These are phyloP conservation scores for Solanum hybrid DNA, from an alignment of 305 asterid genomes.

Conservation along the genomic window DNA sequence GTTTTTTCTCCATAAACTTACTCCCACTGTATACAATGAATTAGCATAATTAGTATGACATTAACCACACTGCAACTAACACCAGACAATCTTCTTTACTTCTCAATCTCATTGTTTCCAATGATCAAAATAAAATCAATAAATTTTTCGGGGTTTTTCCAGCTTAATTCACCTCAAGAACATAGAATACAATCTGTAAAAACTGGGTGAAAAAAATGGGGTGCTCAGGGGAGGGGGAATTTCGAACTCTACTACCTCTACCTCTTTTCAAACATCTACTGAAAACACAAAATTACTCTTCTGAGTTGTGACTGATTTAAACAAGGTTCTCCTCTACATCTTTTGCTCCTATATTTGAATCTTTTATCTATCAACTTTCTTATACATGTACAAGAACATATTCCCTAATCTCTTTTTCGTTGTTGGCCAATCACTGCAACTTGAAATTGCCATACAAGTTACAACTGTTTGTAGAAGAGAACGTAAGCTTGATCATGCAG, in stretches of 20 bases:
- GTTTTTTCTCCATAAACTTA: neutral
- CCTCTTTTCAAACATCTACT: neutral
- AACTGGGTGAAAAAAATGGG: neutral
- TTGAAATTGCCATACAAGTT: conserved; percentile 23
- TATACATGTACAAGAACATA: conserved; percentile 30
- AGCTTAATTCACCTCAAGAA: neutral
- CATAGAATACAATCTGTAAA: conserved; percentile 2
- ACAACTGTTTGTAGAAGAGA: conserved; percentile 65
- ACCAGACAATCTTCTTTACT: neutral
- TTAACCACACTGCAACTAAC: neutral
- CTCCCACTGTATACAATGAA: neutral
- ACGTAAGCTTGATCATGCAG: conserved; percentile 74
- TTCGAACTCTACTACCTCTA: conserved; percentile 2
- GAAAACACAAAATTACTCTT: conserved; percentile 1
- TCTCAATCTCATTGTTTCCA: neutral
- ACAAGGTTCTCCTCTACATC: conserved; percentile 1
- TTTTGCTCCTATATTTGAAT: conserved; percentile 16
- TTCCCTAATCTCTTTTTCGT: conserved; percentile 7
- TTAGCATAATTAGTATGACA: neutral
- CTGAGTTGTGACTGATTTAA: conserved; percentile 3
- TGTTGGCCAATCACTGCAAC: neutral
- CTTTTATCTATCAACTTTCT: conserved; percentile 7
- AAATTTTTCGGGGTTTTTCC: neutral
- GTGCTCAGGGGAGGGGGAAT: neutral
- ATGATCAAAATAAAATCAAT: neutral